phyloP scores from a whole-genome alignment of 192 early-diverging fungal genomes.

The Jimgerdemannia flammicorona region DNA sequence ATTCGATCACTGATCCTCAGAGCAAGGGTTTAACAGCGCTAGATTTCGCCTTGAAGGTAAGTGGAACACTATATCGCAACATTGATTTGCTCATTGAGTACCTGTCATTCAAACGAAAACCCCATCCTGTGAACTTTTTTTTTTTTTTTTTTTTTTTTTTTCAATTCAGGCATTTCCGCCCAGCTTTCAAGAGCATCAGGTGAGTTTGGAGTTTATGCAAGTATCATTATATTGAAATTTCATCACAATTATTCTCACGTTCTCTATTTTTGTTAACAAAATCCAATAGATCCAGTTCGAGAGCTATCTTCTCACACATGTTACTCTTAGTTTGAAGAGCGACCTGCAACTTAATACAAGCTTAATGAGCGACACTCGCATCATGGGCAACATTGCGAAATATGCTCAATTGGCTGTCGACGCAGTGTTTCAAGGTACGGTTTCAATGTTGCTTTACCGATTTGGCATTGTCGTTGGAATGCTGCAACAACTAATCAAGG shows the following conservation, averaged over 20 bases:
- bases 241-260: neutral
- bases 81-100: too few species aligned
- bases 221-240: neutral
- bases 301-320: constrained; percentile 39
- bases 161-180: constrained; percentile 26
- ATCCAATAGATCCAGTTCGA: constrained; percentile 30
- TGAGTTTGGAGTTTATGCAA: neutral
- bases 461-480: too few species aligned
- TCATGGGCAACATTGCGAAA: constrained; percentile 39
- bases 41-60: constrained; percentile 43
- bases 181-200: constrained; percentile 27
- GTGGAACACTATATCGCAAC: neutral
- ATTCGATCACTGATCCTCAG: constrained; percentile 47
- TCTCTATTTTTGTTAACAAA: neutral
- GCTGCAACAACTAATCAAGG: too few species aligned
- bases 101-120: too few species aligned
- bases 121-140: too few species aligned
- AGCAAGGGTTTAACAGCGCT: constrained; percentile 37
- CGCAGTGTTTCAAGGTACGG: constrained; percentile 43
- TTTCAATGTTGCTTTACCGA: too few species aligned
- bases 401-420: constrained; percentile 40
- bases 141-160: too few species aligned
- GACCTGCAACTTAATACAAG: constrained; percentile 35
- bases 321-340: constrained; percentile 35
- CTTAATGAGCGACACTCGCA: constrained; percentile 29